Base-by-base conservation (phyloP, 2,329 filamentous ascomycete species). In the Plectosphaerella plurivora region DNA sequence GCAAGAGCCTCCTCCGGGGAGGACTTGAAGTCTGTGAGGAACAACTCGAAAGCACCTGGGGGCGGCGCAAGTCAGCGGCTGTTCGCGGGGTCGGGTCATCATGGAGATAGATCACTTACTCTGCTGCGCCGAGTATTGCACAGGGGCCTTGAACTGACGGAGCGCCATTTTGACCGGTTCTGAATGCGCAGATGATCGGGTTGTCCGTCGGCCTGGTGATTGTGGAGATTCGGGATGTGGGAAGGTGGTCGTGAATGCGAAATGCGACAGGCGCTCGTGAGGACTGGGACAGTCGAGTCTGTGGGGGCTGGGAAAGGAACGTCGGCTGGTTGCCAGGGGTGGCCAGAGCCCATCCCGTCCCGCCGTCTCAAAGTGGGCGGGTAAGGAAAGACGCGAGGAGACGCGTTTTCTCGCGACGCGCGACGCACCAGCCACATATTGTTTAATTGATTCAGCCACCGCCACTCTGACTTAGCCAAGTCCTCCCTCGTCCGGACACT, bases 91-190 rank as follows among this genome's bases (percentile, higher is more conserved):
- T 9, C 28, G 28, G 28, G 25, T 28, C 25, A 10, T 8, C 28
- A 8, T 8, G 8, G 2, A 12, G 11, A 10, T 33, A 33, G 11
- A 12, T 33, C 10, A 20, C 84, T 61, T 72, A 91, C 89, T 76
- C 73, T 94, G 84, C 71, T 99, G 94, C 64, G 86, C 84, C 64
- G 86, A 82, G 74, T 99, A 99, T 69, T 96, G 87, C 63, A 96
- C 91, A 49, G 88, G 83, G 61, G 86, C 79, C 66, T 82, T 86
- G 71, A 87, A 88, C 59, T 88, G 86, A 65, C 91, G 82, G 65
- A 97, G 88, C 79, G 91, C 88, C 93, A 97, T 97, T 60, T 58
- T 73, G 65, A 60, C 55, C 51, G 50, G 55, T 44, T 16, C 10
- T 44, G 18, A 12, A 16, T 18, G 41, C 41, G 41, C 41, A 20